A percentile compares a stretch with the other conserved stretches of the same genome.
These are phyloP conservation scores for Dendryphion nanum DNA, from an alignment of 2,329 filamentous ascomycete species.

Conservation along the genomic window DNA sequence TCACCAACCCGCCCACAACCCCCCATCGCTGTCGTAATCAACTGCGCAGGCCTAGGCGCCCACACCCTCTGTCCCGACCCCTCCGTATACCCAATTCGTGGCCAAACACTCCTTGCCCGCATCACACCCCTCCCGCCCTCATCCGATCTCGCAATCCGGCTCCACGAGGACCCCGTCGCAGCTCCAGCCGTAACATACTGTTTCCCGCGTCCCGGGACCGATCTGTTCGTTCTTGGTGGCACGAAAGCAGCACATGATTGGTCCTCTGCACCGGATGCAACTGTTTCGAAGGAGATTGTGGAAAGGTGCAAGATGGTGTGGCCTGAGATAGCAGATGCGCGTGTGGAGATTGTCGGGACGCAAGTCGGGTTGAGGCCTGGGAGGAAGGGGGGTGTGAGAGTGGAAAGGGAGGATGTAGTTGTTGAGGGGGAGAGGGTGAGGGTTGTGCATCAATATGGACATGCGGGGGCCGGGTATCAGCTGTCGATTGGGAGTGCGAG, in stretches of 20 bases:
- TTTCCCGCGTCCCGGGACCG: slow-evolving; percentile 42
- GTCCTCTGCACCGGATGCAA: slow-evolving; percentile 28
- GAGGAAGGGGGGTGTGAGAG: slow-evolving; percentile 43
- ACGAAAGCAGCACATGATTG: slow-evolving; percentile 43
- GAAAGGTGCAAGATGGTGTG: slow-evolving; percentile 27
- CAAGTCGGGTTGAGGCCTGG: slow-evolving; percentile 46
- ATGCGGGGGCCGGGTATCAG: slow-evolving; percentile 44
- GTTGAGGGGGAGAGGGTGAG: slow-evolving; percentile 12
- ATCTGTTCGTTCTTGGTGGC: slow-evolving; percentile 46
- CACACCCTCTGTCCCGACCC: slow-evolving; percentile 34
- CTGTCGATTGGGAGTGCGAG: slow-evolving; percentile 12
- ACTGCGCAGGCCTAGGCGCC: slow-evolving; percentile 45
- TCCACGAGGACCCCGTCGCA: slow-evolving; percentile 23
- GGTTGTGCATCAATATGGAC: slow-evolving; percentile 50
- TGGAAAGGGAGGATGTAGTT: slow-evolving; percentile 38
- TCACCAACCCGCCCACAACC: slow-evolving; percentile 3
- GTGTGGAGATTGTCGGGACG: slow-evolving; percentile 45
- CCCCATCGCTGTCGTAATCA: slow-evolving; percentile 34
- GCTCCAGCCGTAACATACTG: slow-evolving; percentile 32
- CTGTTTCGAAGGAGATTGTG: slow-evolving; percentile 38
- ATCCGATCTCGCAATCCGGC: neutral
- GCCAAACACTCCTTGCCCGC: slow-evolving; percentile 48
- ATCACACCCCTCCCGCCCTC: slow-evolving; percentile 36
- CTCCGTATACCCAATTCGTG: slow-evolving; percentile 42
- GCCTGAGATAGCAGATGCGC: slow-evolving; percentile 31